Evolutionary conservation across 306 rosid species (phyloP), one percentile per base, ranked within the genome.

Genomic region (Crotalaria pallida): DNA sequence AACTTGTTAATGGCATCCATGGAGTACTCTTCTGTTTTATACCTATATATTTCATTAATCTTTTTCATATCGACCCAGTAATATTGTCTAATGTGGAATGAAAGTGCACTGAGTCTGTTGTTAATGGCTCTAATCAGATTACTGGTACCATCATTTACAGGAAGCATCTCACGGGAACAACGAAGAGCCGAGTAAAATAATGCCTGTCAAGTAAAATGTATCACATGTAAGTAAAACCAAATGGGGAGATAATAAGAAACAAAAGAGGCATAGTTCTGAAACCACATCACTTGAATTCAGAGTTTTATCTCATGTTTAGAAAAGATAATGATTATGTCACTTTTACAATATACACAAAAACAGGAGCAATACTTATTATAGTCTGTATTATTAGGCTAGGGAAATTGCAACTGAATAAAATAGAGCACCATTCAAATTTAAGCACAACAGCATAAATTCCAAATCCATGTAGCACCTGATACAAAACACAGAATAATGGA

Each of bases 161-260:
- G 77, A 58, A 94, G 83, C 91, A 94, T 87, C 82, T 94, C 99
- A 8, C 96, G 92, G 5, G 99, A 86, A 83, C 99, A 85, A 24
- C 99, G 88, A 38, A 94, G 85, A 78, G 99, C 97, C 3, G 99
- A 91, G 84, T 94, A 91, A 85, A 88, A 94, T 72, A 94, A 82
- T 12, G 99, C 91, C 99, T 94, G 86, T 53, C 72, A 52, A 76
- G 65, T 51, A 59, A 65, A 80, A 73, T 24, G 75, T 63, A 12
- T 56, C 61, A 65, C 18, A 22, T 44, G 45, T 77, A 29, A 76
- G 29, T 33, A 55, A 65, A 64, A 73, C 50, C 67, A 52, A 71
- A 68, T 19, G 33, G 44, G 21, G 8, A 65, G 17, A 73, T 34
- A 38, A 59, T 44, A 58, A 64, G 17, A 66, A 47, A 71, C 44